Evolutionary conservation across 2,329 filamentous ascomycete genomes (phyloP).

Genomic region (Aschersonia sp.): DNA sequence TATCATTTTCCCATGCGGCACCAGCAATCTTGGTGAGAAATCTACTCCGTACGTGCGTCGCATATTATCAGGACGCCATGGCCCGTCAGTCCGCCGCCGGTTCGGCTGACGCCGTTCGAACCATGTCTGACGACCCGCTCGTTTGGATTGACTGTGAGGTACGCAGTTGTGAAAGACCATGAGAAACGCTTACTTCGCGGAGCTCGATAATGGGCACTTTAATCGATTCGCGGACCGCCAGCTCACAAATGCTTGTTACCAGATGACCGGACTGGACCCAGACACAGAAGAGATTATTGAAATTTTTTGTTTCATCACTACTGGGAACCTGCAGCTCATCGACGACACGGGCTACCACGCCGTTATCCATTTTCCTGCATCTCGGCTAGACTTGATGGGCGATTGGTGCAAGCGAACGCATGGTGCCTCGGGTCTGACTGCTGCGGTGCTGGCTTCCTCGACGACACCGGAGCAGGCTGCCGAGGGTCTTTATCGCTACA

Average conservation of each 20-base stretch:
- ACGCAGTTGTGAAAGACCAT: neutral
- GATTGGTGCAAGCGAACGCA: constrained; percentile 82
- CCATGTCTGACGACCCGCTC: constrained; percentile 38
- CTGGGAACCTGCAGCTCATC: constrained; percentile 59
- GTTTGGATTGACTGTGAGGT: constrained; percentile 73
- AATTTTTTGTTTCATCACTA: constrained; percentile 84
- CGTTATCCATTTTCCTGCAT: constrained; percentile 58
- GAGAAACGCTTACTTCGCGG: neutral
- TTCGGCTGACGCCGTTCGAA: neutral
- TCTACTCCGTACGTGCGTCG: too few species aligned
- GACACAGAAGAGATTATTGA: constrained; percentile 77
- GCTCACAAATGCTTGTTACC: neutral
- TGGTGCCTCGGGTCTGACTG: constrained; percentile 65
- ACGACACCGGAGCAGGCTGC: constrained; percentile 62
- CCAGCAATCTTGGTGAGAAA: too few species aligned
- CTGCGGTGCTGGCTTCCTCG: constrained; percentile 57
- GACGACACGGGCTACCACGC: constrained; percentile 68
- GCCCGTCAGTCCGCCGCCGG: neutral
- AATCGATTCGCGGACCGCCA: too few species aligned
- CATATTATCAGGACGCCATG: neutral
- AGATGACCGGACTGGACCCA: constrained; percentile 75
- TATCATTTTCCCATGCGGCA: too few species aligned
- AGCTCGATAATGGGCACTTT: too few species aligned
- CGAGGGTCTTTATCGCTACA: constrained; percentile 59
- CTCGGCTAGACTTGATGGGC: constrained; percentile 64